Evolutionary conservation across 768 basidiomycete genomes (phyloP), one percentile per base, ranked within the genome.

Genomic region (Cystofilobasidium macerans): DNA sequence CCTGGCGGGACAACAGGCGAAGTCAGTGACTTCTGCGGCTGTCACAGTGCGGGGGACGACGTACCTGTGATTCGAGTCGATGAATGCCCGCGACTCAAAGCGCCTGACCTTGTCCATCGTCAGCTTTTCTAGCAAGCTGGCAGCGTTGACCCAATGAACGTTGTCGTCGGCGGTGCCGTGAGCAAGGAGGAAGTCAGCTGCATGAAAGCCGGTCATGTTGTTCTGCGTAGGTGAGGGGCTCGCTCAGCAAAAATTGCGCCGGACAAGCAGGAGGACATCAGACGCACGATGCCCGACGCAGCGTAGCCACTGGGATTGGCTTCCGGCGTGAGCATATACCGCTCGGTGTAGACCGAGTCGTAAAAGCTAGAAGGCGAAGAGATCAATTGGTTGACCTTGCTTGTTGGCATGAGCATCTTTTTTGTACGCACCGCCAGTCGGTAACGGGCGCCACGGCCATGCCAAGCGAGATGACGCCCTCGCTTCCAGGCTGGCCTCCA

Each of bases 261-360:
- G n/a, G n/a, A n/a, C n/a, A n/a, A n/a, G n/a, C n/a, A n/a, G n/a
- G n/a, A n/a, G n/a, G n/a, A n/a, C n/a, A n/a, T n/a, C n/a, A n/a
- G n/a, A n/a, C n/a, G n/a, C n/a, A n/a, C n/a, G 62, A 99, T 86
- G 0, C 89, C 88, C 22, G 88, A 87, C 57, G 86, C 89, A 70
- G 86, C 77, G 78, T 99, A 99, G n/a, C 95, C 95, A 0, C 79
- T 84, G 0, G 82, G 82, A 75, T 98, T 97, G 13, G 82, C 77
- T 20, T 79, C 74, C 0, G 92, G 92, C 30, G 88, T 81, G 70
- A 85, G 84, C 92, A 98, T 92, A 80, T 97, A 98, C 22, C 95
- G 85, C 71, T 99, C 95, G 1, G 95, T 99, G 75, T 98, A 98
- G 69, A 98, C 86, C 0, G 91, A 87, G 78, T 98, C 92, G 70